phyloP scores from a whole-genome alignment of 2,329 filamentous ascomycete species.

The Elsinoe fawcettii region DNA sequence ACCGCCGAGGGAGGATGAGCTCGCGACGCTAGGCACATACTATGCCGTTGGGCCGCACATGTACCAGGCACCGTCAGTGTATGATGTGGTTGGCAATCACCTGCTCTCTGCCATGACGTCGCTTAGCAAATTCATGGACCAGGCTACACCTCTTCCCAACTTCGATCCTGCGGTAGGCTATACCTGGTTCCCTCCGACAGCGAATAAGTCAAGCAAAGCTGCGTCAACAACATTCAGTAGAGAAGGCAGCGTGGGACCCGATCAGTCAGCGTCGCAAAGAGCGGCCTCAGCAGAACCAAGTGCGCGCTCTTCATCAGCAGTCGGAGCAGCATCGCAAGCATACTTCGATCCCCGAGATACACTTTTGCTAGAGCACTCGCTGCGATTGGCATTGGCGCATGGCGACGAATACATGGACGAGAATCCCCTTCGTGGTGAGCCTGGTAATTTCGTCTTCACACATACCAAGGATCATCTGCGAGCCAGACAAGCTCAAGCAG shows the following conservation, averaged over 20 bases:
- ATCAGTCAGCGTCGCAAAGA: constrained; percentile 7
- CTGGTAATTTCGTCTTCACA: constrained; percentile 53
- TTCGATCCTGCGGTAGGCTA: constrained; percentile 54
- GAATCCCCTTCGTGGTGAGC: constrained; percentile 55
- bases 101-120: constrained; percentile 47
- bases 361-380: constrained; percentile 38
- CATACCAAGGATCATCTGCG: constrained; percentile 37
- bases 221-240: constrained; percentile 31
- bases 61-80: constrained; percentile 54
- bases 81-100: constrained; percentile 45
- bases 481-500: constrained; percentile 33
- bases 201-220: constrained; percentile 27
- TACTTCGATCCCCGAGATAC: constrained; percentile 26
- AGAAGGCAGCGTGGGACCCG: constrained; percentile 37
- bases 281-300: constrained; percentile 6
- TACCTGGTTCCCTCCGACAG: constrained; percentile 47
- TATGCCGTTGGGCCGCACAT: constrained; percentile 54
- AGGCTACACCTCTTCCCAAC: constrained; percentile 45
- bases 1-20: constrained; percentile 38
- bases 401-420: constrained; percentile 58
- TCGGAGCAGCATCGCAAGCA: background rate
- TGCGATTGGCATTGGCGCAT: constrained; percentile 37
- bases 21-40: constrained; percentile 50
- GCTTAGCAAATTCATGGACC: constrained; percentile 48
- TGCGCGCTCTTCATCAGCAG: background rate